Evolutionary conservation across 148 eudicot genomes (phyloP).

Genomic region (Fagopyrum esculentum): DNA sequence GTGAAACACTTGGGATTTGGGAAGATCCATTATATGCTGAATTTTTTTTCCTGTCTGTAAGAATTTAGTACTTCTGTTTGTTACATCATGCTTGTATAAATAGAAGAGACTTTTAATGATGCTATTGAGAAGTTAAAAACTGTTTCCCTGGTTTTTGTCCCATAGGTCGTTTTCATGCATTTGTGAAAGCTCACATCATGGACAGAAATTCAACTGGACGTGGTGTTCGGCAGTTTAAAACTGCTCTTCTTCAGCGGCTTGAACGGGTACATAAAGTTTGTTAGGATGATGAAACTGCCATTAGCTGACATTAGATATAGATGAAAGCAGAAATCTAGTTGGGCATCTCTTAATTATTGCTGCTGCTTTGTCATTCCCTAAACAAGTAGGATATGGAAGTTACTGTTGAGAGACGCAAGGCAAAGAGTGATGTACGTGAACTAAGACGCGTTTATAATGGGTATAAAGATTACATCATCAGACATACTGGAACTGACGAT

Average conservation of each 20-base stretch:
- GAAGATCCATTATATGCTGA: background rate
- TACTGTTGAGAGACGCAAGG: constrained; percentile 58
- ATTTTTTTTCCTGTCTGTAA: background rate
- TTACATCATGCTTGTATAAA: background rate
- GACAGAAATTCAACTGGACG: constrained; percentile 85
- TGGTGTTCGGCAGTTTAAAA: constrained; percentile 94
- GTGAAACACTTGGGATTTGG: background rate
- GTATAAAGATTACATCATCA: constrained; percentile 57
- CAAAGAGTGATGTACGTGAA: constrained; percentile 85
- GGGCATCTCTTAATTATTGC: background rate
- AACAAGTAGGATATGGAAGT: constrained; percentile 52
- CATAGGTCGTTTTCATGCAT: constrained; percentile 93
- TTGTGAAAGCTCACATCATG: constrained; percentile 86
- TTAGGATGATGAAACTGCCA: background rate
- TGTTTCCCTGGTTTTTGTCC: background rate
- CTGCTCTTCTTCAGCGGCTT: constrained; percentile 88
- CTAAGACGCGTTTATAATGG: constrained; percentile 66
- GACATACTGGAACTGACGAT: constrained; percentile 58
- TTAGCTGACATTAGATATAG: background rate
- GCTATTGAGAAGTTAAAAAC: background rate
- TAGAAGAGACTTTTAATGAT: background rate
- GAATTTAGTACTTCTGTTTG: background rate
- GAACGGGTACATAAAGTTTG: constrained; percentile 52
- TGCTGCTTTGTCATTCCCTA: background rate
- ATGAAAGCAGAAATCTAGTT: background rate